Conservation (phyloP, 257 asterid genomes). For the Verbena officinalis region DNA sequence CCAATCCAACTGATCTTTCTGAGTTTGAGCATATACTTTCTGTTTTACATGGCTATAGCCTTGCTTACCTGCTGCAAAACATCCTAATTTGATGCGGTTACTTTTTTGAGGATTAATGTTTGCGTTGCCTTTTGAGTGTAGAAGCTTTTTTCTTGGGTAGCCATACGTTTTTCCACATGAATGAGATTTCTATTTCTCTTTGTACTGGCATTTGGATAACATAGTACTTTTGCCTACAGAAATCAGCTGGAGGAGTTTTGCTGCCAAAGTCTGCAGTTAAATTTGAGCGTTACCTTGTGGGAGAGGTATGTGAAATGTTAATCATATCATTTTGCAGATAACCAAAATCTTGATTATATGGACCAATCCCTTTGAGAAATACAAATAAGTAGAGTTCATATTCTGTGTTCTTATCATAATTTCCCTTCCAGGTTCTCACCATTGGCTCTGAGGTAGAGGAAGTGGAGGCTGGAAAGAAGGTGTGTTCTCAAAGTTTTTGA, state of each 20-base stretch:
- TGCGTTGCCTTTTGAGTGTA: too few relatives aligned
- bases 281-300: slow-evolving; percentile 84
- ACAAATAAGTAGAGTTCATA: background rate
- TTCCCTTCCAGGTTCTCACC: slow-evolving; percentile 60
- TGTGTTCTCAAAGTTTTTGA: slow-evolving; percentile 10
- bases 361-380: background rate
- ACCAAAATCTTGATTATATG: background rate
- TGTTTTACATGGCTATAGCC: background rate
- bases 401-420: background rate
- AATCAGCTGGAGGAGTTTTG: slow-evolving; percentile 94
- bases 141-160: background rate
- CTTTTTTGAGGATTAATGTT: too few relatives aligned
- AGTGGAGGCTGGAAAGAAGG: slow-evolving; percentile 82
- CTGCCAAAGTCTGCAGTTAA: slow-evolving; percentile 91
- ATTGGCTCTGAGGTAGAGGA: slow-evolving; percentile 70
- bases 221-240: slow-evolving; percentile 45
- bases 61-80: too few relatives aligned
- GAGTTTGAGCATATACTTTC: background rate
- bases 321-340: background rate
- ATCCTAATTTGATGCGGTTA: too few relatives aligned
- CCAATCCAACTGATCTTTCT: background rate
- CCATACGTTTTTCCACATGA: background rate
- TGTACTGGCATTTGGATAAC: slow-evolving; percentile 18
- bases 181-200: background rate
- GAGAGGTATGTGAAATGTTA: slow-evolving; percentile 70